Evolutionary conservation across 2,329 filamentous ascomycete species (phyloP), one percentile per base, ranked within the genome.

Genomic region (Monilinia vaccinii-corymbosi): DNA sequence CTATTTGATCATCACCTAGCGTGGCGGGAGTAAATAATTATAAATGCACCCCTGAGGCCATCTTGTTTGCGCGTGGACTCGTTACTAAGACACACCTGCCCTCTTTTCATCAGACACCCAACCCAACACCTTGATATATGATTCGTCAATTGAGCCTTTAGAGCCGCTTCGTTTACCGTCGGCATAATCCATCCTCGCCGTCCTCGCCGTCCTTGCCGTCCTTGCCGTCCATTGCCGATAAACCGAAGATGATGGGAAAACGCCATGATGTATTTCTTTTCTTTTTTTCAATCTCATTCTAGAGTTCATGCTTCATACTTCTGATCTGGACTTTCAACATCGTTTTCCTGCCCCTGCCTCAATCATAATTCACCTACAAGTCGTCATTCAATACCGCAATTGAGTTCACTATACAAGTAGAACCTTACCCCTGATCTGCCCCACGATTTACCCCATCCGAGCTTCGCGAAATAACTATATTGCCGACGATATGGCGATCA

Each of bases 401-500:
- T 55, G 25, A 44, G 25, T 55, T 55, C 47, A 36, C 34, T 4
- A 4, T 36, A 59, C 49, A n/a, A n/a, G n/a, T n/a, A n/a, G n/a
- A n/a, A n/a, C 57, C 57, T 28, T 28, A 28, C 25, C 25, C 25
- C 49, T 21, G 23, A 47, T 47, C 25, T 58, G 40, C 42, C 58
- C 59, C 58, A 60, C 61, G 42, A 50, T 62, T 18, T 46, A 59
- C 56, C 56, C 56, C 56, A 58, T 58, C 46, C 56, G 56, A 58
- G 56, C 56, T 58, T n/a, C 44, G 16, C 5, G 25, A 14, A 3
- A 25, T 10, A 46, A 21, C 23, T 40, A 21, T 44, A 44, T n/a
- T 44, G 23, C 25, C 25, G 36, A 53, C 60, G 45, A 58, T 66
- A 89, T 89, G 86, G 81, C 85, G 58, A 76, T 88, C 73, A 85